These are phyloP conservation scores for Fusarium sp. DNA, from an alignment of 2,329 filamentous ascomycete genomes.

Conservation along the genomic window DNA sequence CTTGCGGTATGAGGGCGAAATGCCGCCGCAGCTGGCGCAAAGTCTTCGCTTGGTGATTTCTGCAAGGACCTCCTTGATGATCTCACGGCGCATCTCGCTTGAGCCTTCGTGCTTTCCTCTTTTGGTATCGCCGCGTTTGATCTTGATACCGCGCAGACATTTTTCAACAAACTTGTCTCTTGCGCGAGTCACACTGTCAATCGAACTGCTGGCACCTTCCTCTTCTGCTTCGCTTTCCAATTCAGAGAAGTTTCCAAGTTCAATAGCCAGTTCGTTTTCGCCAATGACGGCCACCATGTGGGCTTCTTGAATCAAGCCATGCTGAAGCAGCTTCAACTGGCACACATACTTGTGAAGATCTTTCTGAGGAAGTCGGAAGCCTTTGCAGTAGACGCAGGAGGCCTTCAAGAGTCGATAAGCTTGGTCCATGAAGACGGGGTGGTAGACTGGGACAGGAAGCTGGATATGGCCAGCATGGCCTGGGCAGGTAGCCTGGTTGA, in stretches of 20 bases:
- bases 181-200: slow-evolving; percentile 65
- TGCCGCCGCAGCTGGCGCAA: slow-evolving; percentile 74
- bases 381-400: slow-evolving; percentile 91
- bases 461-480: slow-evolving; percentile 97
- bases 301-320: slow-evolving; percentile 81
- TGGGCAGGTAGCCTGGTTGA: slow-evolving; percentile 83
- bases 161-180: slow-evolving; percentile 76
- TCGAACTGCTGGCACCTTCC: slow-evolving; percentile 63
- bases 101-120: slow-evolving; percentile 85
- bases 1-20: slow-evolving; percentile 87
- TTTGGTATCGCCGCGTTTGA: slow-evolving; percentile 60
- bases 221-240: slow-evolving; percentile 70
- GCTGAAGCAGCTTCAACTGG: slow-evolving; percentile 86
- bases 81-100: slow-evolving; percentile 76
- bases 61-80: slow-evolving; percentile 85
- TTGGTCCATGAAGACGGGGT: slow-evolving; percentile 97
- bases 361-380: slow-evolving; percentile 80
- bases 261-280: slow-evolving; percentile 55
- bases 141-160: slow-evolving; percentile 71
- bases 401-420: slow-evolving; percentile 85
- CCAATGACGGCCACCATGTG: slow-evolving; percentile 65
- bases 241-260: slow-evolving; percentile 50
- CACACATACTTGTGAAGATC: slow-evolving; percentile 83
- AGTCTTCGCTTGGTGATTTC: slow-evolving; percentile 75
- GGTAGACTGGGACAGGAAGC: slow-evolving; percentile 91